phyloP scores from a whole-genome alignment of 805 yeast genomes.

The Sugiyamaella valdiviana region DNA sequence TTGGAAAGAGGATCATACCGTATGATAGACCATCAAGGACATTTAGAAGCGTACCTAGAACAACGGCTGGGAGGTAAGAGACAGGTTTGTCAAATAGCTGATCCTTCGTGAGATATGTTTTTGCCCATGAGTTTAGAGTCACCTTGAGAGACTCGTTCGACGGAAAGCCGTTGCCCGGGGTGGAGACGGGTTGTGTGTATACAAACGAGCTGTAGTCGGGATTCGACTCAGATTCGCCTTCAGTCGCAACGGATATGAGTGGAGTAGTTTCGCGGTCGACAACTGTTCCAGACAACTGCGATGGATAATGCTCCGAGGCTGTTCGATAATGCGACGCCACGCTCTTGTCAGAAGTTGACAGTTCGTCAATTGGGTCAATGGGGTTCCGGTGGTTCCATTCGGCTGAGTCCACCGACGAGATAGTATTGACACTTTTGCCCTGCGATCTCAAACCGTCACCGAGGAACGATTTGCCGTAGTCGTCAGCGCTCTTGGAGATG shows the following conservation, averaged over 20 bases:
- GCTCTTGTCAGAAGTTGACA: background rate
- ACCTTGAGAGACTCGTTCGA: too few species aligned
- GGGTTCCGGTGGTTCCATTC: background rate
- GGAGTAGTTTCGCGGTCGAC: background rate
- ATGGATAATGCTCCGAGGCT: background rate
- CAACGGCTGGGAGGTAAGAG: slow-evolving; percentile 66
- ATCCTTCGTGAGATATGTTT: slow-evolving; percentile 2
- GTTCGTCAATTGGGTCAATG: background rate
- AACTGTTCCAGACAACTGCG: background rate
- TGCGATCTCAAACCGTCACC: background rate
- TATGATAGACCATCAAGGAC: slow-evolving; percentile 90
- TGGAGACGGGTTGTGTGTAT: background rate
- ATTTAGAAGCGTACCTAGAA: slow-evolving; percentile 77
- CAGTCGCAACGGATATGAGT: background rate
- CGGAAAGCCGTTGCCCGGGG: background rate
- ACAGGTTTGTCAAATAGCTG: slow-evolving; percentile 32
- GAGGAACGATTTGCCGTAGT: background rate
- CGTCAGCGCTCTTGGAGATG: background rate
- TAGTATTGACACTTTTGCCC: background rate
- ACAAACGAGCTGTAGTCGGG: background rate
- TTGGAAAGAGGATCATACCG: slow-evolving; percentile 96
- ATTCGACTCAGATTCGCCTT: background rate
- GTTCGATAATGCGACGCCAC: background rate
- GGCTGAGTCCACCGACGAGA: background rate
- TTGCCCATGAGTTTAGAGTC: slow-evolving; percentile 1